Percentiles rank a stretch among this genome's conserved stretches.
Conservation (phyloP, 352 stramenopile species). For the Blastocystis sp. region DNA sequence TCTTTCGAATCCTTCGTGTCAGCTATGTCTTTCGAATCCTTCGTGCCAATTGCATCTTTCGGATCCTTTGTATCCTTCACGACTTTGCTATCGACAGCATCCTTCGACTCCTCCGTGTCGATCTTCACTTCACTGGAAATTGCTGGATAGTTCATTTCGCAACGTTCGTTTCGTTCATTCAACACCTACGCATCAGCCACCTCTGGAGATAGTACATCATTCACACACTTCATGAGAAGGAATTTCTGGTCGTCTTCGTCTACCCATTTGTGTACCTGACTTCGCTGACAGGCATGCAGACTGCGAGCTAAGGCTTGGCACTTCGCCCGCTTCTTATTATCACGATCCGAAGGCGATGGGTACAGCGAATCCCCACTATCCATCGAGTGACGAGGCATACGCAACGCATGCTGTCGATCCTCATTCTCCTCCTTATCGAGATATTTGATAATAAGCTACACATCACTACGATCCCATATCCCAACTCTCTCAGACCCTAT, state of each 20-base stretch:
- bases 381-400: background rate
- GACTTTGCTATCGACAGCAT: too few species aligned
- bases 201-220: background rate
- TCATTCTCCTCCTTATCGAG: slow-evolving; percentile 39
- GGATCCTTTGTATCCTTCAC: slow-evolving; percentile 5
- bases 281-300: slow-evolving; percentile 4
- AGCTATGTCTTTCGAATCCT: background rate
- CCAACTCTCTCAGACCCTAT: background rate
- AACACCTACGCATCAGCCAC: background rate
- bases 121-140: background rate
- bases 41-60: background rate
- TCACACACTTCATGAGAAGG: slow-evolving; percentile 57
- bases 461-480: background rate
- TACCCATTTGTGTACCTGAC: slow-evolving; percentile 46
- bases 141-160: background rate
- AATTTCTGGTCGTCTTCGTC: slow-evolving; percentile 60
- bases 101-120: too few species aligned
- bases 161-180: slow-evolving; percentile 22
- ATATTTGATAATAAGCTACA: slow-evolving; percentile 30
- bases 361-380: background rate
- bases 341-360: background rate
- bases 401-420: background rate
- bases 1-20: background rate
- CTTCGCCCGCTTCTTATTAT: slow-evolving; percentile 30
- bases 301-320: slow-evolving; percentile 9